A percentile compares a stretch with the other conserved stretches of the same genome.
phyloP scores from a whole-genome alignment of 148 eudicot genomes.

The Heliosperma pusillum region DNA sequence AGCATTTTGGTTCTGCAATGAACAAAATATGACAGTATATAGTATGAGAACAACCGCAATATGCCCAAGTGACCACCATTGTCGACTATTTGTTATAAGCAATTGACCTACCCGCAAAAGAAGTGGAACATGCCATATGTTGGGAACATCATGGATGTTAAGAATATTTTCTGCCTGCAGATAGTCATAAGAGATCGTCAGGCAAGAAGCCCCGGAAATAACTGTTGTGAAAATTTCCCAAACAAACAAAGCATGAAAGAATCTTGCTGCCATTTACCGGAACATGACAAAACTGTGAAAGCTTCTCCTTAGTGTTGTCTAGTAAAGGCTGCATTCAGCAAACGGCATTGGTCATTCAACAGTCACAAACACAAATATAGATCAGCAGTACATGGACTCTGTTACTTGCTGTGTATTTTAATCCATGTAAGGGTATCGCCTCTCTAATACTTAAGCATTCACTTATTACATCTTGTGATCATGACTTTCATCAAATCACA shows the following conservation, averaged over 20 bases:
- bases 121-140: constrained; percentile 97
- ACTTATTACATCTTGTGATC: neutral
- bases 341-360: neutral
- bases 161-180: constrained; percentile 79
- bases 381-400: neutral
- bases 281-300: constrained; percentile 97
- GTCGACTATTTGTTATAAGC: neutral
- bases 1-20: constrained; percentile 82
- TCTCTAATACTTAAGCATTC: neutral
- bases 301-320: constrained; percentile 80
- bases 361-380: too few species aligned
- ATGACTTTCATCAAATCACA: neutral
- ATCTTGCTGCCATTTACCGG: constrained; percentile 47
- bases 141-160: constrained; percentile 90
- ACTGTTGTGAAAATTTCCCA: neutral
- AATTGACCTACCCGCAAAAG: constrained; percentile 62
- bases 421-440: too few species aligned
- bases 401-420: too few species aligned
- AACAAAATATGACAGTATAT: constrained; percentile 12
- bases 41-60: neutral
- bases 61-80: neutral
- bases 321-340: constrained; percentile 61
- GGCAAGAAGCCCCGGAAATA: neutral
- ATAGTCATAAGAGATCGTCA: constrained; percentile 13
- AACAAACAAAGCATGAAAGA: neutral